phyloP scores from a whole-genome alignment of 1,139 yeast species.

The Geotrichum carabidarum region DNA sequence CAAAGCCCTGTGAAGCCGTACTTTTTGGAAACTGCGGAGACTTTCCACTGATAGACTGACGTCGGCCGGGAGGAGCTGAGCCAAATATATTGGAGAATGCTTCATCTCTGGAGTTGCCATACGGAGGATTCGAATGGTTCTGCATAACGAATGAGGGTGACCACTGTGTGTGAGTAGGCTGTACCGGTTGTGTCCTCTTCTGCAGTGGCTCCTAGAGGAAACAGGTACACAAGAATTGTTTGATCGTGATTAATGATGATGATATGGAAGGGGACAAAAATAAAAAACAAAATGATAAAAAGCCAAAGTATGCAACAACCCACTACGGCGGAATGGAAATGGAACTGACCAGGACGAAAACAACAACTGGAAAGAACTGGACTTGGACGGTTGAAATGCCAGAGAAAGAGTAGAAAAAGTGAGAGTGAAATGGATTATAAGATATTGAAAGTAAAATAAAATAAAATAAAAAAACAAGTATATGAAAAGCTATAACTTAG shows the following conservation, averaged over 20 bases:
- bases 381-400: not conserved
- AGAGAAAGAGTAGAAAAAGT: not conserved
- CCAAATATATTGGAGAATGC: constrained; percentile 2
- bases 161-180: no score
- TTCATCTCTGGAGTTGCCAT: not conserved
- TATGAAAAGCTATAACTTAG: not conserved
- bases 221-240: no score
- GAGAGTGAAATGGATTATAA: not conserved
- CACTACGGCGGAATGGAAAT: no score
- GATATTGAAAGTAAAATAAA: not conserved
- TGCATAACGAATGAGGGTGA: not conserved
- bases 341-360: no score
- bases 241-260: no score
- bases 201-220: no score
- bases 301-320: no score
- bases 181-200: no score
- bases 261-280: no score
- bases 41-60: not conserved
- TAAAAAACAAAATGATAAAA: no score
- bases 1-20: not conserved
- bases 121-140: not conserved
- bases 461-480: not conserved
- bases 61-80: not conserved
- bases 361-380: no score
- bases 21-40: no score